Conservation (phyloP, 1,284 basidiomycete genomes). For the Phellinidium pouzarii region DNA sequence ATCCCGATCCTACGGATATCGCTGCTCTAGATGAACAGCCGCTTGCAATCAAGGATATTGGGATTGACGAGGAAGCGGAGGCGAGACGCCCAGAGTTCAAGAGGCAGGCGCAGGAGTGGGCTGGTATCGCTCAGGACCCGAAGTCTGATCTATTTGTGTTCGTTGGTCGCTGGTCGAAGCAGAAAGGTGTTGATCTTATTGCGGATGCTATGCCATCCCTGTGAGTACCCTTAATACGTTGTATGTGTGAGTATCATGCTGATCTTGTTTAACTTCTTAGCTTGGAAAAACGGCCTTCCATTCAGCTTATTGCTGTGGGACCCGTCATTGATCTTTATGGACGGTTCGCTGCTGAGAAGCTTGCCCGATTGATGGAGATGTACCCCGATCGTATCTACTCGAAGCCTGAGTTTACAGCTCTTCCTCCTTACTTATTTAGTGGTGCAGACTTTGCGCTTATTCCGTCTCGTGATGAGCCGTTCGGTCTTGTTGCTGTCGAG, state of each 20-base stretch:
- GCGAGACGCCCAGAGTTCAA: conserved; percentile 83
- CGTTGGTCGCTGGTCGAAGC: conserved; percentile 94
- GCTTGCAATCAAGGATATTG: conserved; percentile 61
- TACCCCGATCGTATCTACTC: conserved; percentile 90
- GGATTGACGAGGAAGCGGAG: conserved; percentile 78
- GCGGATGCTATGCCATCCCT: conserved; percentile 88
- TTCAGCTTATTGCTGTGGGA: conserved; percentile 84
- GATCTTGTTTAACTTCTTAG: conserved; percentile 32
- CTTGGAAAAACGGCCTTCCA: conserved; percentile 77
- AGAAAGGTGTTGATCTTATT: conserved; percentile 92
- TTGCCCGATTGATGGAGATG: conserved; percentile 87
- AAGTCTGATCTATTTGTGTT: conserved; percentile 88
- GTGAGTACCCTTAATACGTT: conserved; percentile 36
- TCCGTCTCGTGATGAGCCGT: conserved; percentile 90
- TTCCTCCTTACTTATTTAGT: conserved; percentile 89
- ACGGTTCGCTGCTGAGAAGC: conserved; percentile 88
- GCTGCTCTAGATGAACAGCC: conserved; percentile 82
- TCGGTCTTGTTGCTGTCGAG: conserved; percentile 90
- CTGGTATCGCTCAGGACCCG: conserved; percentile 84
- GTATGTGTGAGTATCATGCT: conserved; percentile 9
- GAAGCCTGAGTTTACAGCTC: conserved; percentile 88
- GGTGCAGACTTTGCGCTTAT: conserved; percentile 93
- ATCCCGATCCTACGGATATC: conserved; percentile 90
- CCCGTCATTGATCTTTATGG: conserved; percentile 93
- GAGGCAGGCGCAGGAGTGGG: conserved; percentile 91